Percentiles rank a stretch among this genome's conserved stretches.
These are phyloP conservation scores for Beauveria scarabaeidicola DNA, from an alignment of 2,329 filamentous ascomycete genomes.

Conservation along the genomic window DNA sequence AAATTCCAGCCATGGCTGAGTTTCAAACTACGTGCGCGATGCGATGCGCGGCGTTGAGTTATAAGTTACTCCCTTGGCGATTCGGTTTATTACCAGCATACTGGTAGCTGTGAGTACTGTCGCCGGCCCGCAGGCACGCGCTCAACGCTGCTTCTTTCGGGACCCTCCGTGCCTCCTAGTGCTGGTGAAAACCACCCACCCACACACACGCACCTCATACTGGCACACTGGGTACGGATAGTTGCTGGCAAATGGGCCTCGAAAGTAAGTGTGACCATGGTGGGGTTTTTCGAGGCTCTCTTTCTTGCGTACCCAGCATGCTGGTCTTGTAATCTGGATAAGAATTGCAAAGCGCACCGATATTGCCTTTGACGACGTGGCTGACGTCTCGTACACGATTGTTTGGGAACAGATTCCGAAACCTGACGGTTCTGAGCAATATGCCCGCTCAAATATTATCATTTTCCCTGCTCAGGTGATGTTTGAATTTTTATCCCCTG, in stretches of 20 bases:
- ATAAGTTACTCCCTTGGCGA: background rate
- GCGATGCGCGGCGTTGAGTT: background rate
- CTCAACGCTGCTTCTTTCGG: background rate
- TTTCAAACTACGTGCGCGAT: background rate
- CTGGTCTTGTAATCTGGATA: background rate
- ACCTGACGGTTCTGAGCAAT: background rate
- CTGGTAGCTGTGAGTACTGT: background rate
- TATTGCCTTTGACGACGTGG: background rate
- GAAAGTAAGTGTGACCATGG: constrained; percentile 1
- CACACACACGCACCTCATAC: background rate
- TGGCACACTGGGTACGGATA: background rate
- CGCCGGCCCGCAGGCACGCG: too few relatives aligned
- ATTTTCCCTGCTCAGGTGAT: constrained; percentile 1
- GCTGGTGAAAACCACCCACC: background rate
- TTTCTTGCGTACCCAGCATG: background rate
- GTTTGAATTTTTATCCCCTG: constrained; percentile 5
- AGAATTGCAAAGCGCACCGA: background rate
- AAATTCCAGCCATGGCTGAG: background rate
- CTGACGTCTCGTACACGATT: background rate
- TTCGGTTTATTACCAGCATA: background rate
- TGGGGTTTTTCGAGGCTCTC: background rate
- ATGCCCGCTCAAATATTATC: background rate
- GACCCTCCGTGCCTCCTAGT: background rate
- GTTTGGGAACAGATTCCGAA: background rate
- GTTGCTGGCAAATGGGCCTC: constrained; percentile 8